Evolutionary conservation across 495 filamentous ascomycete species (phyloP), one percentile per base, ranked within the genome.

Genomic region (Xylaria grammica): DNA sequence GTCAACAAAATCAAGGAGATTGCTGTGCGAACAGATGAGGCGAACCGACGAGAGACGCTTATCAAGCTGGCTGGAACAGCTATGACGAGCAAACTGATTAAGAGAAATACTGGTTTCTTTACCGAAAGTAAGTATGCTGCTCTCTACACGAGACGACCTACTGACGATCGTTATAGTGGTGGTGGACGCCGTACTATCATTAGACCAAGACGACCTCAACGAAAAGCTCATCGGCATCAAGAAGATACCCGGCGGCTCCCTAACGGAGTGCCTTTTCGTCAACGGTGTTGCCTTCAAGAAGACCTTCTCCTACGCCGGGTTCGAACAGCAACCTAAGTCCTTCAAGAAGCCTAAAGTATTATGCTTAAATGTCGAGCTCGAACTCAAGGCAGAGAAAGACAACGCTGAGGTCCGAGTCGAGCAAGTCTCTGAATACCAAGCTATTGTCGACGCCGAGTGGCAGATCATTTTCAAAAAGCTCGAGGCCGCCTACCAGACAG

Each of bases 261-360:
- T 99, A 20, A 94, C 97, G 73, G 95, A 99, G 75, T 97, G 94
- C 9, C 87, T 97, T 36, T 99, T 97, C 80, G 90, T 99, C 69
- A 94, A 99, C 76, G 95, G 95, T 74, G 95, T 99, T 49, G 94
- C 95, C 38, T 99, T 99, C 84, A 99, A 99, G 85, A 99, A 99
- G 84, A 99, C 95, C 13, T 99, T 99, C 80, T 93, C 95, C 42
- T 99, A 99, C 74, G 95, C 95, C 70, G 95, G 95, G 69, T 99
- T 99, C 79, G 95, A 99, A 79, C 95, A 99, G 78, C 95, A 99
- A 81, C 95, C 95, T 60, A 99, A 99, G 78, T 90, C 84, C 38
- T 97, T 99, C 82, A 88, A 82, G 71, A 87, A 97, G 79, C 95
- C 95, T 50, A 94, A 91, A 78, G 96, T 99, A 69, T 89, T 97